These are phyloP conservation scores for Sarcocystis neurona DNA, from an alignment of 169 alveolate species.

Conservation along the genomic window DNA sequence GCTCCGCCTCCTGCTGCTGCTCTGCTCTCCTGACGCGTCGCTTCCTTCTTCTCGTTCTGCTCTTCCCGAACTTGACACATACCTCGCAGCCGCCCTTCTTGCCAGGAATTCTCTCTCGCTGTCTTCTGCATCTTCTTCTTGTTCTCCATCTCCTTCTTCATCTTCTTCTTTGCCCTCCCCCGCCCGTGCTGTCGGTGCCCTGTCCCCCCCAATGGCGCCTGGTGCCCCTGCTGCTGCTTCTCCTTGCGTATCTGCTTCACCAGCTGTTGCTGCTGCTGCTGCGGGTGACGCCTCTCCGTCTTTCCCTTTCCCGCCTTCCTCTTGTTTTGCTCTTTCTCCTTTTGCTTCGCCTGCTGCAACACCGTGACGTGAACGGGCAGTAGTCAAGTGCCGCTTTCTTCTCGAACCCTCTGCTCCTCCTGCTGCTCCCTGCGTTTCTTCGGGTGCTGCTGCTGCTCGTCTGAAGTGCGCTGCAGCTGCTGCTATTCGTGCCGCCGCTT, in stretches of 20 bases:
- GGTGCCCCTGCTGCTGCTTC: background rate
- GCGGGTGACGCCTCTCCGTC: background rate
- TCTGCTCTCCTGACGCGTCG: too few relatives aligned
- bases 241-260: too few relatives aligned
- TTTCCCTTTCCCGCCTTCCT: background rate
- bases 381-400: background rate
- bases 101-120: background rate
- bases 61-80: too few relatives aligned
- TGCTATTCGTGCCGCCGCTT: background rate
- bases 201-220: background rate
- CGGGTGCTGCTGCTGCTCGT: background rate
- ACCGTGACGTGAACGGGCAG: background rate
- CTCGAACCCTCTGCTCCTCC: constrained; percentile 5
- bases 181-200: background rate
- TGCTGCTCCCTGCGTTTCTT: background rate
- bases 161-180: background rate
- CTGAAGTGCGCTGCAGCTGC: background rate
- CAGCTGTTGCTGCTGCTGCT: background rate
- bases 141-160: background rate
- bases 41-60: too few relatives aligned
- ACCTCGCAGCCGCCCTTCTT: background rate
- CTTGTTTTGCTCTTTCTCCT: background rate
- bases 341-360: background rate
- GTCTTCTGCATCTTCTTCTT: background rate
- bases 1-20: too few relatives aligned